phyloP scores from a whole-genome alignment of 2,329 filamentous ascomycete species.

The Clarireedia hainanense region DNA sequence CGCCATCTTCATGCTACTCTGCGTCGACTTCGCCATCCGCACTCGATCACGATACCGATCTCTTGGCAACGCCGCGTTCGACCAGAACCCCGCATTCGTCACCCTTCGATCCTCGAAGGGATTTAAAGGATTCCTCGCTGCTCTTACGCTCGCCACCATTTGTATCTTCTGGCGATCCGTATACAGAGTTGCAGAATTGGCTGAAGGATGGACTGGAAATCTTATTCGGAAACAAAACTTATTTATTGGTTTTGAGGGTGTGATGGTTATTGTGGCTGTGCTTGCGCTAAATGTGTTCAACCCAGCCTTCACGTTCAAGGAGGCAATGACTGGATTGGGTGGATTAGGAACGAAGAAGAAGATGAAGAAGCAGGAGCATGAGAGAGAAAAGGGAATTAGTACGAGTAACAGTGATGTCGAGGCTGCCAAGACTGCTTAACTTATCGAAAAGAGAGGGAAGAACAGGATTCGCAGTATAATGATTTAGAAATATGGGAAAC shows the following conservation, averaged over 20 bases:
- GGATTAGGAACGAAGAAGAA: constrained; percentile 12
- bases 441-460: neutral
- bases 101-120: constrained; percentile 8
- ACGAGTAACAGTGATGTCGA: constrained; percentile 7
- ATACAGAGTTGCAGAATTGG: constrained; percentile 50
- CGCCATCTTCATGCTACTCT: constrained; percentile 41
- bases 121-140: constrained; percentile 22
- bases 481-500: neutral
- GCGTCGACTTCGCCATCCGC: constrained; percentile 20
- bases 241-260: constrained; percentile 27
- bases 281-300: constrained; percentile 31
- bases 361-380: constrained; percentile 3
- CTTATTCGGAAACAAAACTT: constrained; percentile 19
- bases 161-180: constrained; percentile 48
- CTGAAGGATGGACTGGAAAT: constrained; percentile 36
- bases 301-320: constrained; percentile 25
- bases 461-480: neutral
- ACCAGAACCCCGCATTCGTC: constrained; percentile 16
- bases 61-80: constrained; percentile 24
- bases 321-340: constrained; percentile 11
- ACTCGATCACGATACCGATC: constrained; percentile 27
- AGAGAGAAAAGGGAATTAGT: neutral
- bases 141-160: constrained; percentile 41
- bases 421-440: neutral
- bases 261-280: constrained; percentile 22